phyloP scores from a whole-genome alignment of 768 basidiomycete genomes.

The Russula sp. region DNA sequence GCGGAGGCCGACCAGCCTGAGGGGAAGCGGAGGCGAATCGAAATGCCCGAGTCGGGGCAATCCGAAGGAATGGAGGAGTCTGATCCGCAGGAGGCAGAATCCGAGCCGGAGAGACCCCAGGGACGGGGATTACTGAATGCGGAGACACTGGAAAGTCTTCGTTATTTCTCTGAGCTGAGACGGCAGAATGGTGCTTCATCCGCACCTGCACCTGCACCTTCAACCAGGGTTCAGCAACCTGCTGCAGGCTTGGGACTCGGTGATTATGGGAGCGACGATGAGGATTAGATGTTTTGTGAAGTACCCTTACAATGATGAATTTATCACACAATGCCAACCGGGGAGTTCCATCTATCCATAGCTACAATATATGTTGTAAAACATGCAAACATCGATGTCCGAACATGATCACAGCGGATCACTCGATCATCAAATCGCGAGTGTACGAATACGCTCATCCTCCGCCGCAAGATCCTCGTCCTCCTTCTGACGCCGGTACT shows the following conservation, averaged over 20 bases:
- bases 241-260: slow-evolving; percentile 57
- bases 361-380: slow-evolving; percentile 7
- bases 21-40: slow-evolving; percentile 40
- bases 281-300: slow-evolving; percentile 36
- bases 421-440: slow-evolving; percentile 38
- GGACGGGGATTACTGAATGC: slow-evolving; percentile 72
- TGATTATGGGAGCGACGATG: slow-evolving; percentile 77
- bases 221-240: slow-evolving; percentile 37
- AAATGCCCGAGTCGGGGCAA: slow-evolving; percentile 33
- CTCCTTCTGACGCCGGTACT: slow-evolving; percentile 62
- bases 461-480: slow-evolving; percentile 57
- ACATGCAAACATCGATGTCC: slow-evolving; percentile 9
- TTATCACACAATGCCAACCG: not conserved
- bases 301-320: not conserved
- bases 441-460: slow-evolving; percentile 48
- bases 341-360: not conserved
- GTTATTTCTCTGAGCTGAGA: slow-evolving; percentile 86
- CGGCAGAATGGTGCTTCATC: slow-evolving; percentile 52
- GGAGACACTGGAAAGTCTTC: slow-evolving; percentile 86
- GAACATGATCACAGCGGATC: slow-evolving; percentile 32
- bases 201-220: slow-evolving; percentile 30
- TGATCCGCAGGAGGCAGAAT: slow-evolving; percentile 21
- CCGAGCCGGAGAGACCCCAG: slow-evolving; percentile 34
- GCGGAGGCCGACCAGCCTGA: slow-evolving; percentile 38
- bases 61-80: slow-evolving; percentile 11